Evolutionary conservation across 208 protist genomes (phyloP).

Genomic region (Leishmania braziliensis): DNA sequence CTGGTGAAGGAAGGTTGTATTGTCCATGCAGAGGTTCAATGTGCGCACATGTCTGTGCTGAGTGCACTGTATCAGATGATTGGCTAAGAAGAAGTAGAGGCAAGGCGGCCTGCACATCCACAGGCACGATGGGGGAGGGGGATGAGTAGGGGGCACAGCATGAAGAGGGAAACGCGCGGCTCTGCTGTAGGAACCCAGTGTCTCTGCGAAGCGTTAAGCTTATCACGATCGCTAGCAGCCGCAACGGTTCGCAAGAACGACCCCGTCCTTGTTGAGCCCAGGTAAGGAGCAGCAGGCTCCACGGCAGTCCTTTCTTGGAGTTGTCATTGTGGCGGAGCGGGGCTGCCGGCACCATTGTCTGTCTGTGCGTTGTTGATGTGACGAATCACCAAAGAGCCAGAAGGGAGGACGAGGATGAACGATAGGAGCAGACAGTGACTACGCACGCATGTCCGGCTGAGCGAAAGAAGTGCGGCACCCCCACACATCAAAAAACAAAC

Average conservation of each 20-base stretch:
- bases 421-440: neutral
- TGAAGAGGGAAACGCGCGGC: too few species aligned
- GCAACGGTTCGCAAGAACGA: neutral
- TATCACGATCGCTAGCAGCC: neutral
- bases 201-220: neutral
- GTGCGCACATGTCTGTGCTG: neutral
- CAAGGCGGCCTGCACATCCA: neutral
- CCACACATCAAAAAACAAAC: neutral
- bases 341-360: neutral
- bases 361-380: neutral
- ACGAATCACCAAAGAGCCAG: neutral
- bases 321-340: neutral
- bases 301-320: neutral
- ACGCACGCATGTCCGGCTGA: neutral
- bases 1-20: too few species aligned
- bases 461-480: neutral
- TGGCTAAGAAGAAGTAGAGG: neutral
- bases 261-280: neutral
- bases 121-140: neutral
- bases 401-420: neutral
- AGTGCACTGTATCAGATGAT: neutral
- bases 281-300: neutral
- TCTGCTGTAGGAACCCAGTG: neutral
- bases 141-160: too few species aligned
- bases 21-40: neutral